These are phyloP conservation scores for Saccharomyces hybrid DNA, from an alignment of 1,139 yeast genomes.

Conservation along the genomic window DNA sequence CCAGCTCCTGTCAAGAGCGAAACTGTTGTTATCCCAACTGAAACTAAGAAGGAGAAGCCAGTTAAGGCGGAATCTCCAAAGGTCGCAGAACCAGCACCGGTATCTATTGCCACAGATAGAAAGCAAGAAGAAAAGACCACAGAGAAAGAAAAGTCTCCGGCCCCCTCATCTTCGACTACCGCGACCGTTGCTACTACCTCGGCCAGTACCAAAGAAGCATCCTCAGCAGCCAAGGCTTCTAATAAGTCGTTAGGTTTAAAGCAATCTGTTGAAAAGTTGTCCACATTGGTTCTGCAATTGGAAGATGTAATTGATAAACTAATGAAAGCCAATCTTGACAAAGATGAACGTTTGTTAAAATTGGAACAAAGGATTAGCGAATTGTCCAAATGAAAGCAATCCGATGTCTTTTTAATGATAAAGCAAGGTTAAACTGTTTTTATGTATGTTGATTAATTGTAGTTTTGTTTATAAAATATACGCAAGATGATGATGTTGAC, in stretches of 20 bases:
- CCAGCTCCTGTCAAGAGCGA: slow-evolving; percentile 9
- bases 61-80: slow-evolving; percentile 4
- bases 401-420: not conserved
- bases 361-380: slow-evolving; percentile 40
- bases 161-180: not conserved
- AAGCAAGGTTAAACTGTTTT: not conserved
- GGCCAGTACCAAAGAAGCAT: slow-evolving; percentile 5
- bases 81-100: slow-evolving; percentile 9
- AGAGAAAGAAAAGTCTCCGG: slow-evolving; percentile 10
- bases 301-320: slow-evolving; percentile 49
- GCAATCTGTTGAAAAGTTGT: slow-evolving; percentile 60
- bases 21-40: slow-evolving; percentile 5
- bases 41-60: slow-evolving; percentile 8
- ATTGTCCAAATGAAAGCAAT: slow-evolving; percentile 25
- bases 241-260: slow-evolving; percentile 50
- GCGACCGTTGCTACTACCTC: slow-evolving; percentile 9
- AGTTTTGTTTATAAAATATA: not conserved
- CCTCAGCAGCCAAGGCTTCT: slow-evolving; percentile 19
- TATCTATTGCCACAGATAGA: not conserved
- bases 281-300: slow-evolving; percentile 46
- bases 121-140: slow-evolving; percentile 14
- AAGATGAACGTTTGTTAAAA: slow-evolving; percentile 49
- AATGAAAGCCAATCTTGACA: slow-evolving; percentile 47
- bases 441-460: not conserved
- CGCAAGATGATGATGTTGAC: not conserved